Percentiles rank a stretch among this genome's conserved stretches.
Evolutionary conservation across 2,329 filamentous ascomycete genomes (phyloP).

Genomic region (Arthrobotrys entomopaga): DNA sequence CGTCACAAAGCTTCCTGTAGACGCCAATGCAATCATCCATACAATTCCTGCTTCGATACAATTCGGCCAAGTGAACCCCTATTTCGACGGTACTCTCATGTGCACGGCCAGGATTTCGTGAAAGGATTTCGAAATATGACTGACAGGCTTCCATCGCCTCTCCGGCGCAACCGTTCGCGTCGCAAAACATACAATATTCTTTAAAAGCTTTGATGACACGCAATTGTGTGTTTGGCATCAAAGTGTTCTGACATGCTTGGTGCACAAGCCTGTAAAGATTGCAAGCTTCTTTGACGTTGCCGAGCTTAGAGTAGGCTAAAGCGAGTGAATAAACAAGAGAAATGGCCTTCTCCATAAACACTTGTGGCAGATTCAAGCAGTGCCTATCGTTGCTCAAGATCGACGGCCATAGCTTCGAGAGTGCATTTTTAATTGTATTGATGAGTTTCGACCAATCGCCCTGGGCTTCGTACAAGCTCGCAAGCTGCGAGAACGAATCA

Average conservation of each 20-base stretch:
- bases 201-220: slow-evolving; percentile 32
- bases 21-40: slow-evolving; percentile 18
- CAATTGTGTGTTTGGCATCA: slow-evolving; percentile 35
- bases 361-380: slow-evolving; percentile 25
- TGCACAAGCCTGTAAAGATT: slow-evolving; percentile 27
- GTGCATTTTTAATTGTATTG: slow-evolving; percentile 3
- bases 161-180: background rate
- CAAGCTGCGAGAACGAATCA: slow-evolving; percentile 38
- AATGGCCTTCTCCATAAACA: slow-evolving; percentile 28
- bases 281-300: slow-evolving; percentile 19
- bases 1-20: slow-evolving; percentile 20
- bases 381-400: background rate
- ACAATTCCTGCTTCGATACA: slow-evolving; percentile 19
- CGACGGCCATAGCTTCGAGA: slow-evolving; percentile 18
- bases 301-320: slow-evolving; percentile 10
- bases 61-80: slow-evolving; percentile 22
- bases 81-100: slow-evolving; percentile 38
- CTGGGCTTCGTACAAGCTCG: slow-evolving; percentile 15
- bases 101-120: slow-evolving; percentile 23
- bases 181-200: slow-evolving; percentile 34
- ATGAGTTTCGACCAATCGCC: slow-evolving; percentile 9
- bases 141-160: slow-evolving; percentile 20
- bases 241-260: slow-evolving; percentile 30
- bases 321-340: slow-evolving; percentile 25
- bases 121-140: slow-evolving; percentile 28